phyloP scores from a whole-genome alignment of 2,329 filamentous ascomycete species.

The Cercospora nicotianae region DNA sequence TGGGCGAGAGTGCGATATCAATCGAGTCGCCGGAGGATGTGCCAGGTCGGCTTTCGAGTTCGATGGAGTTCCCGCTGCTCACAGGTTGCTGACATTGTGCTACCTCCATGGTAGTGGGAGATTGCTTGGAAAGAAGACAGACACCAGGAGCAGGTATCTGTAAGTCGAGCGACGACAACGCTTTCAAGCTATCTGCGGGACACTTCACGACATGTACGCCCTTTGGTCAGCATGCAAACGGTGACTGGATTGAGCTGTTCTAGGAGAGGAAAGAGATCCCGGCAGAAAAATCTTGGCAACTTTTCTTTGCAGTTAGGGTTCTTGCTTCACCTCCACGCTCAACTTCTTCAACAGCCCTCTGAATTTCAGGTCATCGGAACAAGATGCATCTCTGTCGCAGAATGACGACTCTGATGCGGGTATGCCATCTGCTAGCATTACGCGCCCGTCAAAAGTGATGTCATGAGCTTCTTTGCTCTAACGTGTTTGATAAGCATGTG shows the following conservation, averaged over 20 bases:
- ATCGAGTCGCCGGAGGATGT: background rate
- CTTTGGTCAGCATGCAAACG: conserved; percentile 3
- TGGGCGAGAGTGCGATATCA: background rate
- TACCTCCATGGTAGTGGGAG: background rate
- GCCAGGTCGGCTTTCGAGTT: background rate
- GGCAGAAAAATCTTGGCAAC: background rate
- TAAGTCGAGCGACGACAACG: background rate
- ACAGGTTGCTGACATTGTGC: background rate
- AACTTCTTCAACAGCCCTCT: background rate
- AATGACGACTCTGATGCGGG: background rate
- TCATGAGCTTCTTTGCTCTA: background rate
- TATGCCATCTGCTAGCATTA: background rate
- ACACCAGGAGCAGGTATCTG: background rate
- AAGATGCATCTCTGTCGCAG: background rate
- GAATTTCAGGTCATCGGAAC: background rate
- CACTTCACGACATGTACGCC: background rate
- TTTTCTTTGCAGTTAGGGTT: background rate
- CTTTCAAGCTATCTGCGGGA: background rate
- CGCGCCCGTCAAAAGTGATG: background rate
- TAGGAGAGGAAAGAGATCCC: background rate
- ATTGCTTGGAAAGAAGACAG: background rate
- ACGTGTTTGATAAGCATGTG: no score
- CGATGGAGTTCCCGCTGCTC: background rate
- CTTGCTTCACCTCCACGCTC: background rate
- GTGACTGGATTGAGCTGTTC: background rate